These are phyloP conservation scores for Puccinia horiana DNA, from an alignment of 1,284 basidiomycete species.

Conservation along the genomic window DNA sequence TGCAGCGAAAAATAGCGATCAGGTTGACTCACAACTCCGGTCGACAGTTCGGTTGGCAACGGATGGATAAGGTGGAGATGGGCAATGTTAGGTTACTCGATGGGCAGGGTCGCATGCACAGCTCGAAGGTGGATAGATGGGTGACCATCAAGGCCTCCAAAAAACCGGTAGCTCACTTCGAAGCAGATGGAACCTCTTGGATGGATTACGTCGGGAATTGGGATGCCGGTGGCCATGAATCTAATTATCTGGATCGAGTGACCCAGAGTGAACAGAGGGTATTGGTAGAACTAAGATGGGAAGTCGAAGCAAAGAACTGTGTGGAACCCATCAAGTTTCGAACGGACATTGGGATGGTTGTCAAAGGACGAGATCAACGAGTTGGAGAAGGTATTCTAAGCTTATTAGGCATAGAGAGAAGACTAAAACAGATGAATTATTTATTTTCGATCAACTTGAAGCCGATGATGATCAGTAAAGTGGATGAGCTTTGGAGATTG, in stretches of 20 bases:
- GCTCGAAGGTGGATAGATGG: constrained; percentile 39
- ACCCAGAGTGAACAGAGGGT: constrained; percentile 77
- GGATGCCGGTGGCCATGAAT: constrained; percentile 92
- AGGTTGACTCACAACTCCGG: constrained; percentile 84
- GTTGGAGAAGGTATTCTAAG: constrained; percentile 74
- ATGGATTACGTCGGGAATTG: constrained; percentile 75
- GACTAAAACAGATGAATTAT: constrained; percentile 72
- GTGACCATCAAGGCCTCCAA: constrained; percentile 37
- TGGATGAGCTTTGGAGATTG: constrained; percentile 86
- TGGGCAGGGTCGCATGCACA: constrained; percentile 73
- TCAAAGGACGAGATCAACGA: constrained; percentile 80
- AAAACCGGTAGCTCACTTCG: constrained; percentile 50
- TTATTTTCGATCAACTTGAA: constrained; percentile 78
- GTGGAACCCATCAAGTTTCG: constrained; percentile 78
- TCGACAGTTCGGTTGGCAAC: constrained; percentile 79
- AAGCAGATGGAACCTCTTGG: constrained; percentile 74
- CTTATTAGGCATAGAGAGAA: constrained; percentile 74
- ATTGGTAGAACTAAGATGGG: constrained; percentile 74
- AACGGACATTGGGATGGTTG: constrained; percentile 83
- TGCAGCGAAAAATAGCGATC: constrained; percentile 80
- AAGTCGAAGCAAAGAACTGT: constrained; percentile 79
- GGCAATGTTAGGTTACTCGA: constrained; percentile 84
- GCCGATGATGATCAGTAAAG: constrained; percentile 80
- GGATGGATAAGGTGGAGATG: constrained; percentile 73
- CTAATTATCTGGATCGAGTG: constrained; percentile 77